Conservation (phyloP, 2,329 filamentous ascomycete species). For the Lachnellula subtilissima region DNA sequence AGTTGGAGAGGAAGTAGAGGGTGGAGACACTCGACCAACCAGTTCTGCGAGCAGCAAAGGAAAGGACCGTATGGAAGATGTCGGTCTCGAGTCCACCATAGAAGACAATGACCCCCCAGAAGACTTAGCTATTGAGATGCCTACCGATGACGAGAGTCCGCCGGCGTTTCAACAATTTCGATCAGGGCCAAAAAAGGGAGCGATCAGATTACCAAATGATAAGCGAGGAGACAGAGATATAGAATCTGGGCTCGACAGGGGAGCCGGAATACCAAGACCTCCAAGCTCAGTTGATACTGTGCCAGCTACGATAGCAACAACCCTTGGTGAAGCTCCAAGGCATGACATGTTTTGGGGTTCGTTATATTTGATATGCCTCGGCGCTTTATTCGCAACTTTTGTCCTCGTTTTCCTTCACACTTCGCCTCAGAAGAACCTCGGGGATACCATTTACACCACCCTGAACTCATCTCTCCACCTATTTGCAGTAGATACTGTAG, state of each 20-base stretch:
- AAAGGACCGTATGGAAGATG: slow-evolving; percentile 72
- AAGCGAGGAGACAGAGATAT: slow-evolving; percentile 22
- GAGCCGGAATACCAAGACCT: slow-evolving; percentile 20
- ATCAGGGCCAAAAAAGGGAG: slow-evolving; percentile 24
- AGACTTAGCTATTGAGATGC: slow-evolving; percentile 52
- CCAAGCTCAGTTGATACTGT: slow-evolving; percentile 37
- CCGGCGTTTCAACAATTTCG: slow-evolving; percentile 59
- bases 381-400: slow-evolving; percentile 80
- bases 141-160: slow-evolving; percentile 45
- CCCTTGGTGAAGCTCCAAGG: slow-evolving; percentile 64
- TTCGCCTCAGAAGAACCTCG: slow-evolving; percentile 65
- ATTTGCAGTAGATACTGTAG: slow-evolving; percentile 82
- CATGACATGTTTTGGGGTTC: slow-evolving; percentile 92
- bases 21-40: slow-evolving; percentile 14
- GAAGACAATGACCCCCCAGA: slow-evolving; percentile 56
- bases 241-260: slow-evolving; percentile 15
- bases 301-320: slow-evolving; percentile 51
- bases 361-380: slow-evolving; percentile 79
- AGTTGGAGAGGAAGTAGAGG: slow-evolving; percentile 35
- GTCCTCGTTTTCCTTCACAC: slow-evolving; percentile 90
- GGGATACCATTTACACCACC: slow-evolving; percentile 91
- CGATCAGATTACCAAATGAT: slow-evolving; percentile 28
- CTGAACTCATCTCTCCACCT: slow-evolving; percentile 83
- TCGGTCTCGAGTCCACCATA: slow-evolving; percentile 69
- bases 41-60: slow-evolving; percentile 41